Evolutionary conservation across 306 rosid species (phyloP).

Genomic region (Lagenaria siceraria): DNA sequence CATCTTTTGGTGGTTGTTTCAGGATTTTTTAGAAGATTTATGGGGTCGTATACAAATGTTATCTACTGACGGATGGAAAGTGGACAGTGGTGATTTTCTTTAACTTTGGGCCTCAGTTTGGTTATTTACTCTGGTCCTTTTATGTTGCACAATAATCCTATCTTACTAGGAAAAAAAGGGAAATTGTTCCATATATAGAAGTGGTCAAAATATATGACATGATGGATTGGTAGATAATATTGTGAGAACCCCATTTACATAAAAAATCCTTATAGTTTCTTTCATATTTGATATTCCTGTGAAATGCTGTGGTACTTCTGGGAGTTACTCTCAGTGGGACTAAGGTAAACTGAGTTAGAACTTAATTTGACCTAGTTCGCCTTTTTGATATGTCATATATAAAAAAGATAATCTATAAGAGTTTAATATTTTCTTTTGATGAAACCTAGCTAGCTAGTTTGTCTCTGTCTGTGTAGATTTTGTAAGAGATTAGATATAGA

Average conservation of each 20-base stretch:
- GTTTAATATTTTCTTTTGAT: not conserved
- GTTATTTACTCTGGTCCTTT: constrained; percentile 4
- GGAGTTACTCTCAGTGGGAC: not conserved
- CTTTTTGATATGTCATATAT: not conserved
- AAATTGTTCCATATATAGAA: not conserved
- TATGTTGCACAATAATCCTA: not conserved
- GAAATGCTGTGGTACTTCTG: not conserved
- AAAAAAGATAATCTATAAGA: not conserved
- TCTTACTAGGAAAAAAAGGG: not conserved
- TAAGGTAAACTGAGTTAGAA: not conserved
- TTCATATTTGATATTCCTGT: not conserved
- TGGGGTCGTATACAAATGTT: constrained; percentile 69
- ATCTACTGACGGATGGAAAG: constrained; percentile 78
- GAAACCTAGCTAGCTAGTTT: not conserved
- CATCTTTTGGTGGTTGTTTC: constrained; percentile 8
- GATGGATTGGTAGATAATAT: not conserved
- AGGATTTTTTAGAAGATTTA: constrained; percentile 95
- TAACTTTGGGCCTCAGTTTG: not conserved
- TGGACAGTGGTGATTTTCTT: constrained; percentile 74
- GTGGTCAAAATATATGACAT: not conserved
- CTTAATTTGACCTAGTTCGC: too few relatives aligned
- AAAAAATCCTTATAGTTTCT: not conserved
- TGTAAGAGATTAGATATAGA: not conserved
- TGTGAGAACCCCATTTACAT: not conserved
- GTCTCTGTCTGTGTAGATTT: not conserved